Conservation (phyloP, 2,329 filamentous ascomycete species). For the Neonectria hederae region DNA sequence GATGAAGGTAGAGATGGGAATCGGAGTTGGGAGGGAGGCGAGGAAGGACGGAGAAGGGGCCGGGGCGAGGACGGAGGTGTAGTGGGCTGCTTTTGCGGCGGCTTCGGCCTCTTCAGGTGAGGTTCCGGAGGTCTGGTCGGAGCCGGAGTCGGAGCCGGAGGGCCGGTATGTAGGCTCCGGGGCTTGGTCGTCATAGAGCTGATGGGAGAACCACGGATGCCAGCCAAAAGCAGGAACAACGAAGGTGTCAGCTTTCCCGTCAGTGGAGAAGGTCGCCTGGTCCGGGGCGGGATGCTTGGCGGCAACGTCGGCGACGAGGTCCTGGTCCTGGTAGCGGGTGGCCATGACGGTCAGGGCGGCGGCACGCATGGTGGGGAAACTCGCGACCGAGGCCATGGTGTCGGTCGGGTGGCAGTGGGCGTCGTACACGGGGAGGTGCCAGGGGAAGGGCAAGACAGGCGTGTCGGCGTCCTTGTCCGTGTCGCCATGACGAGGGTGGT, state of each 20-base stretch:
- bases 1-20: slow-evolving; percentile 67
- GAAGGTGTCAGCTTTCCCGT: not conserved
- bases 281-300: slow-evolving; percentile 60
- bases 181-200: slow-evolving; percentile 71
- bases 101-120: slow-evolving; percentile 25
- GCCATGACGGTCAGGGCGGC: slow-evolving; percentile 78
- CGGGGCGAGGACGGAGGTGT: slow-evolving; percentile 72
- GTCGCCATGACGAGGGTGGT: not conserved
- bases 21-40: slow-evolving; percentile 66
- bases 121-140: not conserved
- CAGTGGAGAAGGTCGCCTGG: slow-evolving; percentile 5
- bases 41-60: slow-evolving; percentile 55
- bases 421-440: slow-evolving; percentile 77
- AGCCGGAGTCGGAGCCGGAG: slow-evolving; percentile 26
- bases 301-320: slow-evolving; percentile 73
- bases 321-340: slow-evolving; percentile 78
- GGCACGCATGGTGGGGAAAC: slow-evolving; percentile 72
- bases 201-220: slow-evolving; percentile 88
- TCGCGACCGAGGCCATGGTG: slow-evolving; percentile 69
- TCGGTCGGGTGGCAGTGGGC: slow-evolving; percentile 89
- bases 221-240: slow-evolving; percentile 81
- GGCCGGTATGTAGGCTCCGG: slow-evolving; percentile 50
- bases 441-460: slow-evolving; percentile 62
- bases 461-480: not conserved
- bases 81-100: slow-evolving; percentile 65